phyloP scores from a whole-genome alignment of 2,329 filamentous ascomycete genomes.

The Tolypocladium album region DNA sequence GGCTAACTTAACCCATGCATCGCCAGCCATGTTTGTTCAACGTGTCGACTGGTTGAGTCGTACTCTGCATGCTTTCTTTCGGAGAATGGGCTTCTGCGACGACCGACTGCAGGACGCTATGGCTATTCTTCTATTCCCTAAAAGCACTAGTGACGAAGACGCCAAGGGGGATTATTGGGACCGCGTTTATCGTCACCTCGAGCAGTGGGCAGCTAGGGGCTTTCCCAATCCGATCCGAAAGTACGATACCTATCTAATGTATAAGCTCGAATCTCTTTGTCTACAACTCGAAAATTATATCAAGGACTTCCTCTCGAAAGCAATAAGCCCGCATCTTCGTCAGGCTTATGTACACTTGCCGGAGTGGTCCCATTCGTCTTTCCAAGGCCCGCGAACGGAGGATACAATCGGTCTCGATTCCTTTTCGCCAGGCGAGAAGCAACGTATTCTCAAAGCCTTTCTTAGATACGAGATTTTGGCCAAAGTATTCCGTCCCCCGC shows the following conservation, averaged over 20 bases:
- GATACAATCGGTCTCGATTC: neutral
- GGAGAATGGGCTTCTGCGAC: neutral
- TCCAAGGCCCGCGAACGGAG: neutral
- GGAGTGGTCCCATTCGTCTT: neutral
- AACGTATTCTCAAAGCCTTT: neutral
- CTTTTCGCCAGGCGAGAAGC: neutral
- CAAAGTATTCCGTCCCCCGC: neutral
- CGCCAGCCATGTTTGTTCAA: neutral
- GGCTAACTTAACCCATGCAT: neutral
- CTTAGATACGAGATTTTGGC: neutral
- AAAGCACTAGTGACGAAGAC: neutral
- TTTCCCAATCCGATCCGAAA: neutral
- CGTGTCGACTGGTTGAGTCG: neutral
- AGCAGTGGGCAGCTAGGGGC: neutral
- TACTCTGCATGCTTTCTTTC: neutral
- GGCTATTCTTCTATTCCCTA: neutral
- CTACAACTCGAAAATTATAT: neutral
- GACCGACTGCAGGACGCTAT: neutral
- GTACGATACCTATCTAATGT: neutral
- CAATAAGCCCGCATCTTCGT: neutral
- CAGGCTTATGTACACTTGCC: neutral
- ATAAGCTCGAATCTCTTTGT: neutral
- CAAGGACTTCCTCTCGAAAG: neutral
- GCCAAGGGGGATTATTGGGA: neutral
- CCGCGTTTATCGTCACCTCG: neutral